These are phyloP conservation scores for Limnomonas spitsbergensis DNA, from an alignment of 139 green algal genomes.

Conservation along the genomic window DNA sequence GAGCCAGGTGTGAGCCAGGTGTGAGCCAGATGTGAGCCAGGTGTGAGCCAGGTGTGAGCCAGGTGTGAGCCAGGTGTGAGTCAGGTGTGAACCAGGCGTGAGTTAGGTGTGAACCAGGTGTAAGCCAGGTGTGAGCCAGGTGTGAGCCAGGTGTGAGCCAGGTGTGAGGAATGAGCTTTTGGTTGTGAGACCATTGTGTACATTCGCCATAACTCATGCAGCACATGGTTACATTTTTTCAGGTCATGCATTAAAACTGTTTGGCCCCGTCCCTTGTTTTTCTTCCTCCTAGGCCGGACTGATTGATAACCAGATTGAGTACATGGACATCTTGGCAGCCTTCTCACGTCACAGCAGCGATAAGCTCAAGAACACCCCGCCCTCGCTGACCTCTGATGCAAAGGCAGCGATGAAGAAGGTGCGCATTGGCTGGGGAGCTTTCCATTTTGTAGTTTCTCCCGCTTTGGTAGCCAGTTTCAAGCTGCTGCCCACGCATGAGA, in stretches of 20 bases:
- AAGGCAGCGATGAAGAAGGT: no score
- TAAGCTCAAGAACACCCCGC: background rate
- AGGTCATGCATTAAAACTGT: no score
- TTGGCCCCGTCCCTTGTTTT: no score
- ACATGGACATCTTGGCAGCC: background rate
- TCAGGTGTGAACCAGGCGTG: background rate
- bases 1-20: background rate
- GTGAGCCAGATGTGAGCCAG: background rate
- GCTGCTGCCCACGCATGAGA: no score
- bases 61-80: background rate
- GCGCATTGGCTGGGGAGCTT: no score
- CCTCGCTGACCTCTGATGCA: no score
- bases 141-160: background rate
- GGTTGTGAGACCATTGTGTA: background rate
- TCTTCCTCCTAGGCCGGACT: background rate
- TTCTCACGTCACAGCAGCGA: background rate
- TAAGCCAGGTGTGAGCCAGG: slow-evolving; percentile 3
- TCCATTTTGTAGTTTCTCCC: no score
- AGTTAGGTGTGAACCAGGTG: background rate
- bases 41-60: background rate
- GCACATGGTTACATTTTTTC: background rate
- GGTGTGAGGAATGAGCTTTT: no score
- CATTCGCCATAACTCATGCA: background rate
- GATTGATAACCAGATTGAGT: background rate
- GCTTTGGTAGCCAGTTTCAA: no score